A percentile compares a stretch with the other conserved stretches of the same genome.
phyloP scores from a whole-genome alignment of 2,329 filamentous ascomycete genomes.

The Phialophora tarda region DNA sequence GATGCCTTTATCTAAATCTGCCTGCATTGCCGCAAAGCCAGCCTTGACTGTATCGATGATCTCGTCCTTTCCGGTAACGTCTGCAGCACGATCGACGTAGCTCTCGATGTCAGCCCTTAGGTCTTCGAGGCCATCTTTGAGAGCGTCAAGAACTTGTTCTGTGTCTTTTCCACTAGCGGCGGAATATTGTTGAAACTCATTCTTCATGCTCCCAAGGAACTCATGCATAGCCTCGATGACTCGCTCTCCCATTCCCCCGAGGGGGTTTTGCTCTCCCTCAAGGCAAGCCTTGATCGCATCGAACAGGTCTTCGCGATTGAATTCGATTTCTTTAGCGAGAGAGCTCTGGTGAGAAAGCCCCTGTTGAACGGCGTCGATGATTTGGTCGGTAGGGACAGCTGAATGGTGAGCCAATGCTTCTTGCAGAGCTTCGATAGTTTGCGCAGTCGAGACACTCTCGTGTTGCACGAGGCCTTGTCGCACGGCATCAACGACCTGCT shows the following conservation, averaged over 20 bases:
- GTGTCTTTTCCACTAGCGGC: conserved; percentile 79
- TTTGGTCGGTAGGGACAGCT: conserved; percentile 45
- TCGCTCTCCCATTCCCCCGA: conserved; percentile 62
- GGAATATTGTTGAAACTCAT: conserved; percentile 77
- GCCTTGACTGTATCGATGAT: conserved; percentile 72
- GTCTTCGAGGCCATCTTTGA: conserved; percentile 84
- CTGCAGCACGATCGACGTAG: conserved; percentile 76
- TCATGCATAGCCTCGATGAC: conserved; percentile 65
- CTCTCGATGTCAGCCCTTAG: conserved; percentile 79
- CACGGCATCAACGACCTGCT: conserved; percentile 63
- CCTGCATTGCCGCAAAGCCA: conserved; percentile 67
- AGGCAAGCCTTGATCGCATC: conserved; percentile 64
- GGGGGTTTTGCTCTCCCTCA: conserved; percentile 58
- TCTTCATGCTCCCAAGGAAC: conserved; percentile 65
- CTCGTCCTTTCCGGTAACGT: conserved; percentile 74
- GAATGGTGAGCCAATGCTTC: conserved; percentile 58
- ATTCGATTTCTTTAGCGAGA: conserved; percentile 64
- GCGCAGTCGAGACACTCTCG: conserved; percentile 45
- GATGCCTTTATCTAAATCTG: conserved; percentile 60
- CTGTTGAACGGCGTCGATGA: conserved; percentile 64
- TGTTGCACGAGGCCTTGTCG: conserved; percentile 61
- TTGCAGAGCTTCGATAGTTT: conserved; percentile 57
- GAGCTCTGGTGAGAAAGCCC: conserved; percentile 58
- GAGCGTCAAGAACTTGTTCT: conserved; percentile 84
- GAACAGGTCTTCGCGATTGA: conserved; percentile 60